A percentile compares a stretch with the other conserved stretches of the same genome.
These are phyloP conservation scores for Tylopilus sp. DNA, from an alignment of 768 basidiomycete species.

Conservation along the genomic window DNA sequence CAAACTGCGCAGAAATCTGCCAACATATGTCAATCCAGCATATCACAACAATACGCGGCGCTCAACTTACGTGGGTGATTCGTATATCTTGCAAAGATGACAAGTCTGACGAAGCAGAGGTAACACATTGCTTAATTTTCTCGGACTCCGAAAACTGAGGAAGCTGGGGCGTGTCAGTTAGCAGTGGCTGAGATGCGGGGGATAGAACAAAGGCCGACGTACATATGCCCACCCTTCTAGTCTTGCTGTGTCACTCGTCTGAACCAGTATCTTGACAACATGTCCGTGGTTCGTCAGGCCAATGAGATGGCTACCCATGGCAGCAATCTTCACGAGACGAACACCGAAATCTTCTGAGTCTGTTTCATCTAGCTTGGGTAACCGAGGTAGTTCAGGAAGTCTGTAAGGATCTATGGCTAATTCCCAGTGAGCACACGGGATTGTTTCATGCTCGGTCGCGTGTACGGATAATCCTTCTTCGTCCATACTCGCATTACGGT, in stretches of 20 bases:
- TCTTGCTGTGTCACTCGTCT: slow-evolving; percentile 37
- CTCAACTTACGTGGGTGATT: slow-evolving; percentile 71
- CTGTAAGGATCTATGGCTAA: slow-evolving; percentile 50
- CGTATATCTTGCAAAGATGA: slow-evolving; percentile 46
- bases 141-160: slow-evolving; percentile 68
- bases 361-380: slow-evolving; percentile 47
- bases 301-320: slow-evolving; percentile 66
- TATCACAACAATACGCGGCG: background rate
- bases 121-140: slow-evolving; percentile 43
- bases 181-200: background rate
- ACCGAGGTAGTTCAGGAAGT: slow-evolving; percentile 56
- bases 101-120: slow-evolving; percentile 39
- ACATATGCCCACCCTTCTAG: slow-evolving; percentile 70
- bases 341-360: slow-evolving; percentile 29
- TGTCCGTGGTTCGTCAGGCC: slow-evolving; percentile 80
- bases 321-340: slow-evolving; percentile 77
- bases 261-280: slow-evolving; percentile 61
- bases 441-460: slow-evolving; percentile 37
- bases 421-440: slow-evolving; percentile 64
- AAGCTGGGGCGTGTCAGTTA: slow-evolving; percentile 44
- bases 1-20: slow-evolving; percentile 83
- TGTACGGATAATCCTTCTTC: slow-evolving; percentile 29
- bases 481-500: slow-evolving; percentile 47
- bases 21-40: slow-evolving; percentile 1
- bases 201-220: slow-evolving; percentile 24